These are phyloP conservation scores for Phytophthora brassicae DNA, from an alignment of 352 stramenopile genomes.

Conservation along the genomic window DNA sequence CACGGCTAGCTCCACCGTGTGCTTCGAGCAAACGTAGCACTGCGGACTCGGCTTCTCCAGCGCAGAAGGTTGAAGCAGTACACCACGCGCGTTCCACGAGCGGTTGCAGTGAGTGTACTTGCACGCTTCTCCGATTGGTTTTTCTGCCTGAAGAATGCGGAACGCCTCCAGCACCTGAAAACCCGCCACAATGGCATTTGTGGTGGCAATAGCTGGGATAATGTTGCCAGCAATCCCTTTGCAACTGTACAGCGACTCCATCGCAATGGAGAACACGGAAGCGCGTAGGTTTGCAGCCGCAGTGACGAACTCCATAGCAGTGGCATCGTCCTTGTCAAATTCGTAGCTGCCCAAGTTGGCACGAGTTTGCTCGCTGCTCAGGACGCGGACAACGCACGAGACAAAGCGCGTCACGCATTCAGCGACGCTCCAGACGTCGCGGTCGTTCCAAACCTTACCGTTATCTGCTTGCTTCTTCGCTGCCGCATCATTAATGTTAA, in stretches of 20 bases:
- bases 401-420: slow-evolving; percentile 91
- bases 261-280: slow-evolving; percentile 76
- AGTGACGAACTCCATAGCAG: slow-evolving; percentile 98
- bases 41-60: slow-evolving; percentile 91
- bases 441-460: slow-evolving; percentile 68
- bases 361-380: slow-evolving; percentile 56
- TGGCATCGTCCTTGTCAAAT: slow-evolving; percentile 98
- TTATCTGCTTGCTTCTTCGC: slow-evolving; percentile 30
- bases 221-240: slow-evolving; percentile 99
- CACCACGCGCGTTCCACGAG: slow-evolving; percentile 88
- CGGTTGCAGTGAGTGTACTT: slow-evolving; percentile 95
- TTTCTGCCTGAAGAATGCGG: slow-evolving; percentile 68
- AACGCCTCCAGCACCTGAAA: slow-evolving; percentile 90
- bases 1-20: slow-evolving; percentile 88
- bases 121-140: slow-evolving; percentile 75
- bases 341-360: slow-evolving; percentile 73
- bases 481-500: slow-evolving; percentile 30
- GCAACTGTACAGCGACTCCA: slow-evolving; percentile 88
- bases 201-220: slow-evolving; percentile 99
- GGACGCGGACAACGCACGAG: slow-evolving; percentile 58
- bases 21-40: slow-evolving; percentile 97
- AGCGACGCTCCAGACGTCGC: slow-evolving; percentile 84
- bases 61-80: slow-evolving; percentile 90
- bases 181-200: slow-evolving; percentile 99
- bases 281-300: slow-evolving; percentile 96